Evolutionary conservation across 148 eudicot species (phyloP).

Genomic region (Fallopia convolvulus): DNA sequence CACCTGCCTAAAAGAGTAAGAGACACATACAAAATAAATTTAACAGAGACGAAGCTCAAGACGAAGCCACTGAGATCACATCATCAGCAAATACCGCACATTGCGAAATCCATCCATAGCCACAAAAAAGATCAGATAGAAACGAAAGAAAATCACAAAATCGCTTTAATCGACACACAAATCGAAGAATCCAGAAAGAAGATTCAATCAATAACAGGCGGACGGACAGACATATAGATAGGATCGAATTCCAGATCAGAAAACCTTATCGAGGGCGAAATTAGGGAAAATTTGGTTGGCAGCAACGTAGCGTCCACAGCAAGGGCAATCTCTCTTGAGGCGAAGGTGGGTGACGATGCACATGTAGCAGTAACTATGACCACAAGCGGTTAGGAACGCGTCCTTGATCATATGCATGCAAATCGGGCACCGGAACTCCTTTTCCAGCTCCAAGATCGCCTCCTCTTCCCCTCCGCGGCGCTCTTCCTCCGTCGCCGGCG

Average conservation of each 20-base stretch:
- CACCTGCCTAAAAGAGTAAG: neutral
- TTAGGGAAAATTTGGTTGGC: constrained; percentile 63
- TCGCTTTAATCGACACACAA: neutral
- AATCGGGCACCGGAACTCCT: constrained; percentile 67
- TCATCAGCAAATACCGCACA: neutral
- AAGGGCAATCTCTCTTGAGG: constrained; percentile 69
- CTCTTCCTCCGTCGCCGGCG: constrained; percentile 1
- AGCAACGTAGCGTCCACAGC: constrained; percentile 53
- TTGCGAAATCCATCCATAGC: neutral
- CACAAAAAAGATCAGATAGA: neutral
- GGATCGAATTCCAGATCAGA: neutral
- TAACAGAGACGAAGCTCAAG: neutral
- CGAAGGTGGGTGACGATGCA: constrained; percentile 69
- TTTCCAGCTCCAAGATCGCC: constrained; percentile 28
- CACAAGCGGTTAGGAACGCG: constrained; percentile 75
- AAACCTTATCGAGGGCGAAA: constrained; percentile 77
- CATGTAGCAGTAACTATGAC: constrained; percentile 83
- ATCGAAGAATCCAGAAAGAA: neutral
- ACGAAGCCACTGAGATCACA: neutral
- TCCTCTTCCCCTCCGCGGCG: constrained; percentile 1
- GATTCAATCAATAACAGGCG: neutral
- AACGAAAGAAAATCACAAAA: neutral
- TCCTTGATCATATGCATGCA: constrained; percentile 90
- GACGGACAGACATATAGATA: neutral
- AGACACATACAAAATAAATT: no score